phyloP scores from a whole-genome alignment of 2,329 filamentous ascomycete species.

The Trichoderma guizhouense region DNA sequence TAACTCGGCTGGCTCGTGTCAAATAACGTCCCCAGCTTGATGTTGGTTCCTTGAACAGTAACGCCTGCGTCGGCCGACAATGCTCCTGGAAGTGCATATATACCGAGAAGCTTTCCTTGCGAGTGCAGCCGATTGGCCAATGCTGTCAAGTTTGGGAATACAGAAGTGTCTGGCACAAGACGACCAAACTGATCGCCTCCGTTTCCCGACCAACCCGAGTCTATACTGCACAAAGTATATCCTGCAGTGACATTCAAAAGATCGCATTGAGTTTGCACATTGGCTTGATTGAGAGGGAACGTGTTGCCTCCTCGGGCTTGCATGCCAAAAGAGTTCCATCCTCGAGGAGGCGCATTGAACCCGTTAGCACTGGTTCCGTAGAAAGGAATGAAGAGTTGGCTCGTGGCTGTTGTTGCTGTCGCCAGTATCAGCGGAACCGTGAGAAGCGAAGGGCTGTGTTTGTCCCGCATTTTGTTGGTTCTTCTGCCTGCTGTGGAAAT shows the following conservation, averaged over 20 bases:
- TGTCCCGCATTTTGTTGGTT: background rate
- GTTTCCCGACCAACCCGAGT: conserved; percentile 7
- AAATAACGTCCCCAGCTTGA: background rate
- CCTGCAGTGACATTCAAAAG: conserved; percentile 1
- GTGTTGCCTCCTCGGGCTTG: background rate
- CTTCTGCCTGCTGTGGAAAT: background rate
- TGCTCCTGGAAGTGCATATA: conserved; percentile 1
- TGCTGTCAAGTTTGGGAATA: conserved; percentile 5
- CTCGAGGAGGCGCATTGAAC: background rate
- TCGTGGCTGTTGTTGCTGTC: background rate
- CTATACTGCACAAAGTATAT: conserved; percentile 4
- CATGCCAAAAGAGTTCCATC: conserved; percentile 9
- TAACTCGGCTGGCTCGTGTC: conserved; percentile 6
- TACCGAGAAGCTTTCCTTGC: background rate
- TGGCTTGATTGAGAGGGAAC: background rate
- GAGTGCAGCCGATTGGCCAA: background rate
- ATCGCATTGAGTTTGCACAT: background rate
- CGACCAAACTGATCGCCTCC: background rate
- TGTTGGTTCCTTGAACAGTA: conserved; percentile 5
- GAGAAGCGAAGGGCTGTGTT: background rate
- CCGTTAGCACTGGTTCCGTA: conserved; percentile 8
- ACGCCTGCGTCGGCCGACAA: background rate
- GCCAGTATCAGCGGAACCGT: background rate
- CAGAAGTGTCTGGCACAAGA: background rate
- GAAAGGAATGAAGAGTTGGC: conserved; percentile 7